Conservation (phyloP, 805 yeast genomes). For the Metschnikowia santaceciliae region DNA sequence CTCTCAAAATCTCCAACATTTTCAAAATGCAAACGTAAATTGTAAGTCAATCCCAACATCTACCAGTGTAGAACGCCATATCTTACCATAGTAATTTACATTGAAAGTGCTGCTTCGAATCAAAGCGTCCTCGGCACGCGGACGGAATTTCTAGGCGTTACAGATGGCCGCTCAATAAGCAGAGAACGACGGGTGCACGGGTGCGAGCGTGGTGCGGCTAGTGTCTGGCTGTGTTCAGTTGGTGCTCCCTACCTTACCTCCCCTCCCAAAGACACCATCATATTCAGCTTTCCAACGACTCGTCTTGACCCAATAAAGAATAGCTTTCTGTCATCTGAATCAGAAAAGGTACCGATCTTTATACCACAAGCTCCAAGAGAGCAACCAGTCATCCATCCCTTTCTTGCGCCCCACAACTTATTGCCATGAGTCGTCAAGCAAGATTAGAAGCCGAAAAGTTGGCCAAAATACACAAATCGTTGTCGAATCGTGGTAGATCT, state of each 20-base stretch:
- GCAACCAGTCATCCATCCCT: neutral
- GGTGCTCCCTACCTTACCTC: neutral
- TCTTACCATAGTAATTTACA: too few species aligned
- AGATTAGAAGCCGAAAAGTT: constrained; percentile 40
- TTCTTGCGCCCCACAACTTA: constrained; percentile 18
- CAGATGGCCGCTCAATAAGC: neutral
- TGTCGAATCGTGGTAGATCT: constrained; percentile 36
- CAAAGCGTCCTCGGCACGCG: neutral
- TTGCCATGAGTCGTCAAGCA: constrained; percentile 29
- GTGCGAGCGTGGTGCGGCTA: neutral
- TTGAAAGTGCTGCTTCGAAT: neutral
- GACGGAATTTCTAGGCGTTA: neutral
- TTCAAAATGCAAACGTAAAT: too few species aligned
- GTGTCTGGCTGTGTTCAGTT: neutral
- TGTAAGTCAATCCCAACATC: too few species aligned
- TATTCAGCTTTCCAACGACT: neutral
- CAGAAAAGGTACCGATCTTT: neutral
- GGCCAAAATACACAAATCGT: constrained; percentile 36
- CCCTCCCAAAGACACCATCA: neutral
- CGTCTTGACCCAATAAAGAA: neutral
- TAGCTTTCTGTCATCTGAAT: neutral
- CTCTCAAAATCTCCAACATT: too few species aligned
- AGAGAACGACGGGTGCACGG: neutral
- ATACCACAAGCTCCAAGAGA: neutral
- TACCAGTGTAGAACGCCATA: neutral